Conservation (phyloP, 2,329 filamentous ascomycete species). For the Pseudogymnoascus sp. region DNA sequence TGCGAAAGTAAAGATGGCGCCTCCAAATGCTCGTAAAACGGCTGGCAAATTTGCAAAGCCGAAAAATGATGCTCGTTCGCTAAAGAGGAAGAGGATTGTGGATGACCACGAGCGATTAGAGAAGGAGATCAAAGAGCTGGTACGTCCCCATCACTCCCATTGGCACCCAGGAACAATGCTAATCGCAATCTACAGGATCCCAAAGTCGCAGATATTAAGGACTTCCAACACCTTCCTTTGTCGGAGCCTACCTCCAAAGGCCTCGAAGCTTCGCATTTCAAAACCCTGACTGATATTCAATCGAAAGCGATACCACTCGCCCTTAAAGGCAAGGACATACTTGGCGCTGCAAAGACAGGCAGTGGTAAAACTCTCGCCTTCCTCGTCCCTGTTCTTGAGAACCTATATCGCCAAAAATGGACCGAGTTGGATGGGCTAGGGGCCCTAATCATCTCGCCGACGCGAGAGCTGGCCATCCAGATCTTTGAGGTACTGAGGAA, state of each 20-base stretch:
- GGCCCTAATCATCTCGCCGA: conserved; percentile 87
- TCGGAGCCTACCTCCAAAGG: conserved; percentile 73
- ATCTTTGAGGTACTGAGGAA: conserved; percentile 93
- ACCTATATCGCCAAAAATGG: conserved; percentile 82
- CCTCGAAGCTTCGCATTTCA: conserved; percentile 80
- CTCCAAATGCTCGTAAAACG: conserved; percentile 15
- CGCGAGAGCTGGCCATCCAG: conserved; percentile 89
- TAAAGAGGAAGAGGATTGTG: conserved; percentile 28
- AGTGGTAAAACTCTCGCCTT: conserved; percentile 95
- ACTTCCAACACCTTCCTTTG: conserved; percentile 79
- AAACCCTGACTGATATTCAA: conserved; percentile 86
- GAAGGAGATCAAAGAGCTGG: conserved; percentile 26
- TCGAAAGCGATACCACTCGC: conserved; percentile 80
- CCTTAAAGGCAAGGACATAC: conserved; percentile 77
- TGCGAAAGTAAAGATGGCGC: conserved; percentile 20
- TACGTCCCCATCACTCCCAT: conserved; percentile 16
- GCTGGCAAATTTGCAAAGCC: conserved; percentile 5
- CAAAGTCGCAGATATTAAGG: conserved; percentile 37
- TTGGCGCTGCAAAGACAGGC: conserved; percentile 91
- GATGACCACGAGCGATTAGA: conserved; percentile 26
- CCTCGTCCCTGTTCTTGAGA: conserved; percentile 84
- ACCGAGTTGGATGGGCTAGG: conserved; percentile 86
- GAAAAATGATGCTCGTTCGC: conserved; percentile 20
- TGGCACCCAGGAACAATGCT: conserved; percentile 10
- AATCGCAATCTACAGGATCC: conserved; percentile 21